A percentile compares a stretch with the other conserved stretches of the same genome.
Conservation (phyloP, 306 rosid genomes). For the Arachis stenosperma region DNA sequence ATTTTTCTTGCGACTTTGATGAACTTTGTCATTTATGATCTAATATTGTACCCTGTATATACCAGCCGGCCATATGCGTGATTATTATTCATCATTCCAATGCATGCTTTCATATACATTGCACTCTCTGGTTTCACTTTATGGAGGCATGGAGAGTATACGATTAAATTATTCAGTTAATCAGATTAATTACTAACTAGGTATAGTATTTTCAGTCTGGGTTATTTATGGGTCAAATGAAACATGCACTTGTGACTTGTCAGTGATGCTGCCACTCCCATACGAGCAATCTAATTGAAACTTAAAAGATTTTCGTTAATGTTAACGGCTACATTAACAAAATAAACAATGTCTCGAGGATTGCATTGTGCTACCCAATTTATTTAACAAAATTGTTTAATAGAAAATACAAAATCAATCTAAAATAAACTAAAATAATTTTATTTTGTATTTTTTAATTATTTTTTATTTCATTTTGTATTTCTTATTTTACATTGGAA, state of each 20-base stretch:
- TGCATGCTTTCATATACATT: constrained; percentile 1
- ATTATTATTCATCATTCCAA: constrained; percentile 1
- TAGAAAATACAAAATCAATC: too few relatives aligned
- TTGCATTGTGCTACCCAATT: too few relatives aligned
- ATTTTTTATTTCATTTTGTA: too few relatives aligned
- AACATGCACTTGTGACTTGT: neutral
- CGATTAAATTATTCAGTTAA: neutral
- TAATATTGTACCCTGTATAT: neutral
- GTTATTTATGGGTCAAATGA: neutral
- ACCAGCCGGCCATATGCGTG: too few relatives aligned
- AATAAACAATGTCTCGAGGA: too few relatives aligned
- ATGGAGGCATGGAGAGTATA: neutral
- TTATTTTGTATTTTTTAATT: too few relatives aligned
- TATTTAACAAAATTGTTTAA: too few relatives aligned
- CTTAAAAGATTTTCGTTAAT: too few relatives aligned
- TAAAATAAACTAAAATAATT: too few relatives aligned
- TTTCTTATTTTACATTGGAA: too few relatives aligned
- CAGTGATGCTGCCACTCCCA: neutral
- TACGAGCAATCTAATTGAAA: neutral
- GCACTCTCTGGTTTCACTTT: constrained; percentile 26
- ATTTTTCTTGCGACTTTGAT: neutral
- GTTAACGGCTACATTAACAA: neutral
- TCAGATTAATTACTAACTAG: neutral
- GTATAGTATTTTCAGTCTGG: neutral
- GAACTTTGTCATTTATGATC: neutral